Evolutionary conservation across 1,284 basidiomycete species (phyloP), one percentile per base, ranked within the genome.

Genomic region (Somion occarium): DNA sequence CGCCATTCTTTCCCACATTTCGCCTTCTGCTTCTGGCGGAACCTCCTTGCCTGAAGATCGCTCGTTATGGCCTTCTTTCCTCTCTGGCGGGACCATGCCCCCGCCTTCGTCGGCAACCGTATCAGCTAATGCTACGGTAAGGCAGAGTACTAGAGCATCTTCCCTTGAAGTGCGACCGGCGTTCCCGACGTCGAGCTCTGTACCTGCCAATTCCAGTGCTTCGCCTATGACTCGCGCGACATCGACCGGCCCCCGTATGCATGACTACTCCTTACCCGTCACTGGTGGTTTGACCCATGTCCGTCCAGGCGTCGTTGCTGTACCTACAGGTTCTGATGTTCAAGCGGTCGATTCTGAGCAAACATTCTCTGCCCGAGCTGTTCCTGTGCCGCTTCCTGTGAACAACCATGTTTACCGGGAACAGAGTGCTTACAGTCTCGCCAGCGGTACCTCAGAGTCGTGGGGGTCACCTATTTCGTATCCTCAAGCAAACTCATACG

Each of bases 31-130:
- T 1, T 75, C 79, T 25, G 79, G 79, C 11, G 85, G 86, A 7
- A 81, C 84, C 3, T 92, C 91, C 2, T 76, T 98, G 5, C 96
- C 96, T 0, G 93, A 93, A 54, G 94, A 98, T 67, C 91, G 94
- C 57, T 87, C 88, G 2, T 75, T 89, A 46, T 92, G 91, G 90
- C 88, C 87, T 1, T 82, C 82, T 20, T 88, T 83, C 72, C 76
- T 82, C 55, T 93, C 77, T 61, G 83, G 84, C 11, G 88, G 87
- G 1, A 68, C 76, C 12, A 68, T 90, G 5, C 83, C 85, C 22
- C 77, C 74, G 27, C 81, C 79, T n/a, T 69, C 72, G 48, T 53
- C 58, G 12, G 57, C 48, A 3, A 44, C 39, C 18, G 5, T 27
- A 4, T 12, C 41, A 15, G 26, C 65, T 23, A 60, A 55, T 46